A percentile compares a stretch with the other conserved stretches of the same genome.
These are phyloP conservation scores for Microstegium vimineum DNA, from an alignment of 176 grass and related monocot species.

Conservation along the genomic window DNA sequence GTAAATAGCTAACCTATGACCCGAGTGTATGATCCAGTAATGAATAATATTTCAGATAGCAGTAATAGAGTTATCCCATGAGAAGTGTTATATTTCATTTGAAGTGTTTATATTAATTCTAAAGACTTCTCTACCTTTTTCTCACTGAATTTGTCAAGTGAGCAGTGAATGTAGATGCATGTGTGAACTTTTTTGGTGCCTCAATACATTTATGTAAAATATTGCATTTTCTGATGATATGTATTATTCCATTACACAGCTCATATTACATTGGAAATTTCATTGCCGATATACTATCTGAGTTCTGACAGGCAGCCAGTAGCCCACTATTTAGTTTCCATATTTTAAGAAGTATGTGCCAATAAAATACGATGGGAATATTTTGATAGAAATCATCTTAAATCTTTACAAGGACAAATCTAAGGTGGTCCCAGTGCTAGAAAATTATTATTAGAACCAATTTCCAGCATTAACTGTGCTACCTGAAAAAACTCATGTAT, in stretches of 20 bases:
- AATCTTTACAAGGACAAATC: neutral
- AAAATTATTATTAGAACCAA: neutral
- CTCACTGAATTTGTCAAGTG: neutral
- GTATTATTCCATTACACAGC: neutral
- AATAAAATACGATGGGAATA: neutral
- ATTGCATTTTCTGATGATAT: slow-evolving; percentile 6
- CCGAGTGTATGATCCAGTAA: neutral
- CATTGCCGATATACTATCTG: neutral
- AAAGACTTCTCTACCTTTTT: neutral
- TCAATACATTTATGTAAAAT: neutral
- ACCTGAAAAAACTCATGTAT: neutral
- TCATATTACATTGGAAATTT: neutral
- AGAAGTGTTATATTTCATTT: neutral
- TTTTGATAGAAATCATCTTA: neutral
- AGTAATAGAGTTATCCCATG: neutral
- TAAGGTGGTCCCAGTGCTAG: neutral
- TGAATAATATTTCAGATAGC: neutral
- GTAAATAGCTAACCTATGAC: neutral
- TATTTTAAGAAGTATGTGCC: neutral
- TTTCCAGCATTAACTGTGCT: neutral
- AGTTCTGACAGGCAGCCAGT: neutral
- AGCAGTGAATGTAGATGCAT: neutral
- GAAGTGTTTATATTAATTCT: neutral
- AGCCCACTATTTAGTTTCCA: neutral
- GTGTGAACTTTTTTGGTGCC: neutral